phyloP scores from a whole-genome alignment of 768 basidiomycete species.

The Clitopilus hobsonii region DNA sequence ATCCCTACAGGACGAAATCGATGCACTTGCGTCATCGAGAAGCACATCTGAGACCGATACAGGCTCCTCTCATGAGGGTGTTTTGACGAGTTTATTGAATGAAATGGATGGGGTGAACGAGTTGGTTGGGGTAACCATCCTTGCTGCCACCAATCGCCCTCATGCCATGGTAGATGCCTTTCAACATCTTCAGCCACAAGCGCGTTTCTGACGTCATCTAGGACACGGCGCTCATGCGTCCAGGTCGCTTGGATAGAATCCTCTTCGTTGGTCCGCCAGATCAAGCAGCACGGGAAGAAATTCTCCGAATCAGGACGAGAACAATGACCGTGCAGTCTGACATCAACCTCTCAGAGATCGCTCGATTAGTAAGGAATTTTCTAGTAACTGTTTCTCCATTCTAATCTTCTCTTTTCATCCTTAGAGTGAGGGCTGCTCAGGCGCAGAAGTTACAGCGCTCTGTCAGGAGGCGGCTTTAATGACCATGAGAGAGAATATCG shows the following conservation, averaged over 20 bases:
- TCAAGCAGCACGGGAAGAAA: conserved; percentile 72
- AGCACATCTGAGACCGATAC: conserved; percentile 52
- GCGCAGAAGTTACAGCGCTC: conserved; percentile 86
- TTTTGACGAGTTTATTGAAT: conserved; percentile 88
- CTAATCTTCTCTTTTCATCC: background rate
- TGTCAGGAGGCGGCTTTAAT: conserved; percentile 95
- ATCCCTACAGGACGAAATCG: conserved; percentile 82
- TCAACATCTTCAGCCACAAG: background rate
- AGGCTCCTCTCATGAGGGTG: conserved; percentile 72
- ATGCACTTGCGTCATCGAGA: conserved; percentile 84
- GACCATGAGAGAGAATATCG: conserved; percentile 86
- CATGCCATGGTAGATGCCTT: conserved; percentile 63
- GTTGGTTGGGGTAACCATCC: conserved; percentile 87
- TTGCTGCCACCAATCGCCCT: conserved; percentile 95
- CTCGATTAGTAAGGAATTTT: conserved; percentile 50
- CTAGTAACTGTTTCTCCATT: background rate
- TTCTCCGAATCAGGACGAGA: conserved; percentile 69
- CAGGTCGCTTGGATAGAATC: conserved; percentile 91
- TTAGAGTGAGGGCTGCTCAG: conserved; percentile 93
- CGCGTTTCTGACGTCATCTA: conserved; percentile 26
- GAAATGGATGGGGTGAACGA: conserved; percentile 99
- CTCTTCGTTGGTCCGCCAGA: conserved; percentile 94
- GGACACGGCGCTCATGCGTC: conserved; percentile 94
- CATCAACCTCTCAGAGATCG: conserved; percentile 65
- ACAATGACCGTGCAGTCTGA: conserved; percentile 79